Conservation (phyloP, 225 moss, liverwort and hornwort species). For the Pseudisothecium myosuroides region DNA sequence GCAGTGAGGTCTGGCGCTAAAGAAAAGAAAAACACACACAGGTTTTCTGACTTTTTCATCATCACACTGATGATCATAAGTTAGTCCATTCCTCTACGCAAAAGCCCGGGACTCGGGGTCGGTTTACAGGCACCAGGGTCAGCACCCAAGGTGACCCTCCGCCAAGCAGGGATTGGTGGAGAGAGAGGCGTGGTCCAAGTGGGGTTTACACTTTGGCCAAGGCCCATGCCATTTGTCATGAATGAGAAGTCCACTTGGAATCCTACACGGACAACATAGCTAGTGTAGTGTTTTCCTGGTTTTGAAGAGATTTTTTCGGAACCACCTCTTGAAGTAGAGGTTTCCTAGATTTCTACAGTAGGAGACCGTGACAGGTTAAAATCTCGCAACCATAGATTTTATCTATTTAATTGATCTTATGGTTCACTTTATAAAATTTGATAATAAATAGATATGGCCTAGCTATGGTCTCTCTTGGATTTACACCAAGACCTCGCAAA, state of each 20-base stretch:
- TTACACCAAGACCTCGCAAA: neutral
- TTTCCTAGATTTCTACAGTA: neutral
- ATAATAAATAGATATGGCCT: neutral
- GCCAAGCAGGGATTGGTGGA: neutral
- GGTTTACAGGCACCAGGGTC: neutral
- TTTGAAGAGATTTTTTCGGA: neutral
- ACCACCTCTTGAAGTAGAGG: neutral
- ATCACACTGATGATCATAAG: neutral
- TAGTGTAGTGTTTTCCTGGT: neutral
- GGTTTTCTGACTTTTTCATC: neutral
- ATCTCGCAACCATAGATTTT: too few relatives aligned
- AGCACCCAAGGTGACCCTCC: neutral
- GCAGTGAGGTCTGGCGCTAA: neutral
- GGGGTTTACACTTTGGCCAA: neutral
- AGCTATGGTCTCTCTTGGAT: neutral
- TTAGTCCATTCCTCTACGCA: neutral
- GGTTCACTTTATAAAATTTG: rapidly evolving
- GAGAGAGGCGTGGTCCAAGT: neutral
- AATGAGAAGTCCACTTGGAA: neutral
- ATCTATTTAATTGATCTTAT: neutral
- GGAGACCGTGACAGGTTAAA: rapidly evolving
- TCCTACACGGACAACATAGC: neutral
- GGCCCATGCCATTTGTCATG: neutral
- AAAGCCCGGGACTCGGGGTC: neutral
- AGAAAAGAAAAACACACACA: too few relatives aligned